A percentile compares a stretch with the other conserved stretches of the same genome.
Evolutionary conservation across 176 grass and related monocot species (phyloP).

Genomic region (Dactylis glomerata): DNA sequence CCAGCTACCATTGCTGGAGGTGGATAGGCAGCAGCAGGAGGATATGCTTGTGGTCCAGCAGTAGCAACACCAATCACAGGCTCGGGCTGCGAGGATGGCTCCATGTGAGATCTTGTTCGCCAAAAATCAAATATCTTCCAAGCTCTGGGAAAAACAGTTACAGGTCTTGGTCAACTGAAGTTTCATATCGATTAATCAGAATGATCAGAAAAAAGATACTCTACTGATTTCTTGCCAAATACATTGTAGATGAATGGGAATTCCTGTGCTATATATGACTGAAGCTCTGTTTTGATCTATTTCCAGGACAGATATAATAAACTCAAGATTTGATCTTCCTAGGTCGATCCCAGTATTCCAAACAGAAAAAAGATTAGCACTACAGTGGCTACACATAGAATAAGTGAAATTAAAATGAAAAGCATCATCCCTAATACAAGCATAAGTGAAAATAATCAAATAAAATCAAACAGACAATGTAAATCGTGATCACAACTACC

Average conservation of each 20-base stretch:
- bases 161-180: constrained; percentile 7
- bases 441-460: background rate
- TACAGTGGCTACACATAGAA: background rate
- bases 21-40: constrained; percentile 27
- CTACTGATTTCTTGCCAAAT: background rate
- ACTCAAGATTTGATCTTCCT: background rate
- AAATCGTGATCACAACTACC: constrained; percentile 8
- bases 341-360: background rate
- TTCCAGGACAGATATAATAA: background rate
- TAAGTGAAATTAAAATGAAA: constrained; percentile 12
- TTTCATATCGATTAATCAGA: background rate
- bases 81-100: constrained; percentile 51
- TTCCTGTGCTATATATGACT: background rate
- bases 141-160: constrained; percentile 3
- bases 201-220: constrained; percentile 9
- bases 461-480: background rate
- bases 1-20: constrained; percentile 37
- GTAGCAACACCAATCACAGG: constrained; percentile 48
- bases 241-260: constrained; percentile 2
- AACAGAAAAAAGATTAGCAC: constrained; percentile 5
- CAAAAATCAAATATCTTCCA: constrained; percentile 14
- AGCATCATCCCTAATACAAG: background rate
- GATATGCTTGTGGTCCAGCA: constrained; percentile 56
- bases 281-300: background rate
- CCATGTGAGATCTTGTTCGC: constrained; percentile 38